Base-by-base conservation (phyloP, 2,329 filamentous ascomycete species). In the Zelopaecilomyces penicillatus region DNA sequence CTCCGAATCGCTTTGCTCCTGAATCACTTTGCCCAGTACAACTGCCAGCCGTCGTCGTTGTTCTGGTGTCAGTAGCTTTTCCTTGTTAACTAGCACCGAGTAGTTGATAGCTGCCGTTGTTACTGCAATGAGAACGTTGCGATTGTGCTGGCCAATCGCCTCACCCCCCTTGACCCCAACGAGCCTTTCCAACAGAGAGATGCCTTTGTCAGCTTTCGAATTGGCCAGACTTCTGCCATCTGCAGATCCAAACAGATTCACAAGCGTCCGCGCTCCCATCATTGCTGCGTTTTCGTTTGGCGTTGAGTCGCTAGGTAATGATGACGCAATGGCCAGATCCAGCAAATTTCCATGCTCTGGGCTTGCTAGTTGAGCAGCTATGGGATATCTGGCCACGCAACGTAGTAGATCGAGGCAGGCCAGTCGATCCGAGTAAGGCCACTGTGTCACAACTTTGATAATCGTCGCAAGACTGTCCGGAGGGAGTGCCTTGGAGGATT, bases 351-450 rank as follows among this genome's bases (percentile, higher is more conserved):
- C 69, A 30, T 73, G 67, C 3, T 68, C 65, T 1, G 73, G 65
- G 41, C 78, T 73, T 0, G 67, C 67, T 41, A 78, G 77, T 6
- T 75, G 73, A 2, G 87, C 83, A n/a, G 81, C 77, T 1, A 76
- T 66, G 0, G 86, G 78, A 5, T 78, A 80, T 1, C 82, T 80
- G 2, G 86, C 83, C 29, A 93, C 72, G 40, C 94, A 81, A n/a
- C 93, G 86, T 5, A 97, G 74, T 1, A 97, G 71, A 61, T 97
- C 93, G 1, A 98, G 76, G 9, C 82, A 87, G 0, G 93, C 86
- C 0, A 98, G 74, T 38, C 89, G 83, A 53, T 87, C 85, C 9
- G 81, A 73, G 43, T 84, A 81, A 3, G 90, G 85, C 93, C 93
- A 98, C 30, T 73, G 64, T 0, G 85, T 87, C 12, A 82, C 78